Base-by-base conservation (phyloP, 2,329 filamentous ascomycete species). In the Scedosporium apiospermum region DNA sequence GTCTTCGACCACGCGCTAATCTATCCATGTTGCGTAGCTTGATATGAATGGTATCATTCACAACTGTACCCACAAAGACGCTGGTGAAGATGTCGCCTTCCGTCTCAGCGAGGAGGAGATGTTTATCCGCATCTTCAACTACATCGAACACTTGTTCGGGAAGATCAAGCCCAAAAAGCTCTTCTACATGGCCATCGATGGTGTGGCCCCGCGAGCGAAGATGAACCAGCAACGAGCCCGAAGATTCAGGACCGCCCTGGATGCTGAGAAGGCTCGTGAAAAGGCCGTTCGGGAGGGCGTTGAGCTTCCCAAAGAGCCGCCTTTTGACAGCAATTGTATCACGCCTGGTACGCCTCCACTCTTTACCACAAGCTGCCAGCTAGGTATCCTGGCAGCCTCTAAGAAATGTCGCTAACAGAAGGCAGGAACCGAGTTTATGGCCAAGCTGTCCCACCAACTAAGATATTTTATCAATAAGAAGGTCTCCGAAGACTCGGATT, bases 41-140 rank as follows among this genome's bases (percentile, higher is more conserved):
- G 91, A 96, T 72, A 99, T 99, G 95, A 99, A 99, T 77, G 95
- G 95, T 68, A 99, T 99, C 74, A 99, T 99, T 71, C 93, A 99
- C 77, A 99, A 99, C 76, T 99, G 95, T 76, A 99, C 95, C 63
- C 95, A 99, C 78, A 96, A 95, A 72, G 93, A 99, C 77, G 88
- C 91, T 26, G 77, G 76, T 62, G 93, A 96, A 72, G 93, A 93
- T 72, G 87, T 92, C 3, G 91, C 91, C 1, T 96, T 96, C 71
- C 91, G 95, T 62, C 88, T 98, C 77, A 93, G 89, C 63, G 96
- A 99, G 75, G 93, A 99, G 74, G 91, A 97, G 76, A 99, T 99
- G 95, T 99, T 99, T 73, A 97, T 99, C 68, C 90, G 92, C 64
- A 99, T 99, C 71, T 99, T 99, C 85, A 98, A 98, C 77, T 99